These are phyloP conservation scores for Elaeis oleifera DNA, from an alignment of 202 grass and related monocot genomes.

Conservation along the genomic window DNA sequence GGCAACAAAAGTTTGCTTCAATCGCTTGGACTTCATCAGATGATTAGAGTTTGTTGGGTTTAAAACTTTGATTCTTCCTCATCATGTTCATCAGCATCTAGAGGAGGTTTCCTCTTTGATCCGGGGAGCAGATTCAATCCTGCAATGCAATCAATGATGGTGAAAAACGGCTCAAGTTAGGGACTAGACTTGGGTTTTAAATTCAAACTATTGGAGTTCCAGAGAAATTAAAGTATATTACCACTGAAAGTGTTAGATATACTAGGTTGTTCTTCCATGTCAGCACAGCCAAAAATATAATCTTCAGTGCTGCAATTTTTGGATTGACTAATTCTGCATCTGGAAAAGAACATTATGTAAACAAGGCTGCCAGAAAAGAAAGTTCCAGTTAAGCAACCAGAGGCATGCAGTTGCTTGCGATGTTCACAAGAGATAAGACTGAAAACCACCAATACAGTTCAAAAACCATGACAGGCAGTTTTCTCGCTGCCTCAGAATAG, in stretches of 20 bases:
- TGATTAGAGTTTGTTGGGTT: conserved; percentile 33
- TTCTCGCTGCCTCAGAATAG: too few relatives aligned
- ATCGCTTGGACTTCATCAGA: conserved; percentile 45
- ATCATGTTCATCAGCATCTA: conserved; percentile 18
- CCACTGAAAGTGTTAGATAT: conserved; percentile 63
- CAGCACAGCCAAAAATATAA: conserved; percentile 18
- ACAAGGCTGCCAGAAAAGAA: neutral
- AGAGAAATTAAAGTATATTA: conserved; percentile 14
- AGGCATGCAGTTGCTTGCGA: too few relatives aligned
- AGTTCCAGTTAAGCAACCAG: too few relatives aligned
- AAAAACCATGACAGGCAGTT: too few relatives aligned
- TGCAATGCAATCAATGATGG: conserved; percentile 27
- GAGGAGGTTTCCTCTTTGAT: conserved; percentile 73
- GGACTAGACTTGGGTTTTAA: too few relatives aligned
- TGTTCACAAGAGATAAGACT: too few relatives aligned
- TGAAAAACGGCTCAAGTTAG: too few relatives aligned
- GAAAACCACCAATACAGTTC: too few relatives aligned
- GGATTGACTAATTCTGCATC: conserved; percentile 47
- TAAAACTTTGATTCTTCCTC: conserved; percentile 33
- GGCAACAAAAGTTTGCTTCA: conserved; percentile 33
- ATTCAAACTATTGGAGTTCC: too few relatives aligned
- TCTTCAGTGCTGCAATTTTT: conserved; percentile 26
- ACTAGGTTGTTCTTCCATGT: conserved; percentile 41
- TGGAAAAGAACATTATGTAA: conserved; percentile 19
- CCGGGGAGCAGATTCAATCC: conserved; percentile 74